Conservation (phyloP, 2,329 filamentous ascomycete genomes). For the Torrubiellomyces zombiae region DNA sequence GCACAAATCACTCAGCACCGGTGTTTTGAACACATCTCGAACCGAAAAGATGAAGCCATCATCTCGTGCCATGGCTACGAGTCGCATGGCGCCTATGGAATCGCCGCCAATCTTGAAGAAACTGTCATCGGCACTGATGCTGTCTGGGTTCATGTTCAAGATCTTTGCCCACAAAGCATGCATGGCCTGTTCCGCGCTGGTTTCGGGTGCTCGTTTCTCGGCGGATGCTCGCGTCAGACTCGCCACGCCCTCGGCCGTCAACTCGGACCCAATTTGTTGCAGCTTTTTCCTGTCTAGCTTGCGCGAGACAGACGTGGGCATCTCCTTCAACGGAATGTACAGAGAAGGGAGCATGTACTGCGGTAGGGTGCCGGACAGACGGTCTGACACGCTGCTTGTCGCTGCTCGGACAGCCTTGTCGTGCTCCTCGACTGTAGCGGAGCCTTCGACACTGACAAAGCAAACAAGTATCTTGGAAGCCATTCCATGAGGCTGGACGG, state of each 20-base stretch:
- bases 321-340: conserved; percentile 3
- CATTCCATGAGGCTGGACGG: neutral
- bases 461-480: neutral
- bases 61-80: conserved; percentile 17
- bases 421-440: neutral
- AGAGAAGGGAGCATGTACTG: conserved; percentile 4
- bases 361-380: conserved; percentile 1
- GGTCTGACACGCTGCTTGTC: conserved; percentile 1
- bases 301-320: conserved; percentile 3
- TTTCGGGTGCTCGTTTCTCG: conserved; percentile 4
- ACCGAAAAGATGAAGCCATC: conserved; percentile 11
- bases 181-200: conserved; percentile 5
- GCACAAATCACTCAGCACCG: conserved; percentile 3
- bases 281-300: conserved; percentile 4
- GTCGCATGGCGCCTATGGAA: conserved; percentile 21
- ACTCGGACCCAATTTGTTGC: neutral
- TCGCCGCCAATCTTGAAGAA: conserved; percentile 24
- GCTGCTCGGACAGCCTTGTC: neutral
- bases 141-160: conserved; percentile 16
- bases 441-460: neutral
- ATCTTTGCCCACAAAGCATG: conserved; percentile 21
- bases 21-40: conserved; percentile 10
- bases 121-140: conserved; percentile 14
- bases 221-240: conserved; percentile 3
- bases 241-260: conserved; percentile 1